A percentile compares a stretch with the other conserved stretches of the same genome.
phyloP scores from a whole-genome alignment of 768 basidiomycete genomes.

The Tricholoma furcatifolium region DNA sequence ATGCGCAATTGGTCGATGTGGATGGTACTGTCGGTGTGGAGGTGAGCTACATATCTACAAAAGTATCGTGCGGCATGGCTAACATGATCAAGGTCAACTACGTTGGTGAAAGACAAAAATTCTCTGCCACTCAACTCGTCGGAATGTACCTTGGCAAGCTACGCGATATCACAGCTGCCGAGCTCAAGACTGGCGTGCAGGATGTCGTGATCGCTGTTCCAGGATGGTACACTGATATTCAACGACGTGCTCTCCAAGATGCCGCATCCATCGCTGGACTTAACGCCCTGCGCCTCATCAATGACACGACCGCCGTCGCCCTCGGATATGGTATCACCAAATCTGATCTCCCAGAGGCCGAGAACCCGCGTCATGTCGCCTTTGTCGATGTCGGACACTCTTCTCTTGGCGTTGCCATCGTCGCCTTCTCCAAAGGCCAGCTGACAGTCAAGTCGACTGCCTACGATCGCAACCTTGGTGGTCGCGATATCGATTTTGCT shows the following conservation, averaged over 20 bases:
- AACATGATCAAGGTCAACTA: slow-evolving; percentile 69
- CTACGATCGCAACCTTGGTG: slow-evolving; percentile 92
- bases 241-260: slow-evolving; percentile 87
- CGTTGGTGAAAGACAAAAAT: slow-evolving; percentile 74
- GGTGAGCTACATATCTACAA: slow-evolving; percentile 46
- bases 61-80: slow-evolving; percentile 1
- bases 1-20: slow-evolving; percentile 83
- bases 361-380: slow-evolving; percentile 80
- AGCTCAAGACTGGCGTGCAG: slow-evolving; percentile 83
- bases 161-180: slow-evolving; percentile 79
- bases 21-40: slow-evolving; percentile 81
- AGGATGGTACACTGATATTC: slow-evolving; percentile 94
- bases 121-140: slow-evolving; percentile 90
- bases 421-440: slow-evolving; percentile 94
- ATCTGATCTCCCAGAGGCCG: slow-evolving; percentile 86
- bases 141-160: slow-evolving; percentile 90
- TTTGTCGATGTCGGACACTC: slow-evolving; percentile 98
- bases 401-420: slow-evolving; percentile 80
- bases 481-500: slow-evolving; percentile 93
- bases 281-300: slow-evolving; percentile 92
- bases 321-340: slow-evolving; percentile 99
- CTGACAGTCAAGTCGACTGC: slow-evolving; percentile 84
- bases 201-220: slow-evolving; percentile 97
- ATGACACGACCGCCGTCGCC: slow-evolving; percentile 94
- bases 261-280: slow-evolving; percentile 89